phyloP scores from a whole-genome alignment of 805 yeast species.

The Ogataea nitratoaversa region DNA sequence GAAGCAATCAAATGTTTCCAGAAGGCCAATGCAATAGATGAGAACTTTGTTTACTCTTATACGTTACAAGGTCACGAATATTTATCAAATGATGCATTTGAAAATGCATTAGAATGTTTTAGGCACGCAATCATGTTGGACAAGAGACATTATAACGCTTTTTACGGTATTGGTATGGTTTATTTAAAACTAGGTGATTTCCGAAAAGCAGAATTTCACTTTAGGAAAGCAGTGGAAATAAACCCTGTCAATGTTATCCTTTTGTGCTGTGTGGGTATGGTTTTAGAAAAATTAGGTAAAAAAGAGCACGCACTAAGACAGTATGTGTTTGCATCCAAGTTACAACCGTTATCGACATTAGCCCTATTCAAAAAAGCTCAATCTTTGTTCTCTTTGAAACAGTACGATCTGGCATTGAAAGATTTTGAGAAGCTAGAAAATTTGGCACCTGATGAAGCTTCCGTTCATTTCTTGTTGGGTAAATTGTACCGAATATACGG shows the following conservation, averaged over 20 bases:
- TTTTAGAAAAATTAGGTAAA: slow-evolving; percentile 70
- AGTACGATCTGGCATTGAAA: slow-evolving; percentile 65
- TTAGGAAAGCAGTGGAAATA: slow-evolving; percentile 79
- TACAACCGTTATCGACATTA: slow-evolving; percentile 82
- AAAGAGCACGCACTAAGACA: slow-evolving; percentile 71
- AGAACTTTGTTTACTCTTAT: slow-evolving; percentile 77
- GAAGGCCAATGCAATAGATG: slow-evolving; percentile 60
- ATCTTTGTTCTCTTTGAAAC: slow-evolving; percentile 63
- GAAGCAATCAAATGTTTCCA: slow-evolving; percentile 86
- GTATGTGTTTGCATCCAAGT: slow-evolving; percentile 74
- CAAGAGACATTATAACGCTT: slow-evolving; percentile 84
- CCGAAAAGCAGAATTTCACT: slow-evolving; percentile 78
- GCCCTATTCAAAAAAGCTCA: slow-evolving; percentile 90
- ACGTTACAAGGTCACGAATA: slow-evolving; percentile 93
- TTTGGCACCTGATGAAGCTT: slow-evolving; percentile 91
- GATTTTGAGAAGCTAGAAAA: slow-evolving; percentile 70
- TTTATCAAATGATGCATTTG: slow-evolving; percentile 83
- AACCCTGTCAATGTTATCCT: slow-evolving; percentile 88
- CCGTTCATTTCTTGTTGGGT: slow-evolving; percentile 86
- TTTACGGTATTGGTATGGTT: slow-evolving; percentile 95
- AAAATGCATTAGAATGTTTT: slow-evolving; percentile 80
- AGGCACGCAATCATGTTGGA: slow-evolving; percentile 73
- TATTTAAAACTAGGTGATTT: slow-evolving; percentile 81
- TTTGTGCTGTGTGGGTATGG: slow-evolving; percentile 92
- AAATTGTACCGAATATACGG: slow-evolving; percentile 76